Evolutionary conservation across 257 asterid genomes (phyloP).

Genomic region (Fraxinus quadrangulata): DNA sequence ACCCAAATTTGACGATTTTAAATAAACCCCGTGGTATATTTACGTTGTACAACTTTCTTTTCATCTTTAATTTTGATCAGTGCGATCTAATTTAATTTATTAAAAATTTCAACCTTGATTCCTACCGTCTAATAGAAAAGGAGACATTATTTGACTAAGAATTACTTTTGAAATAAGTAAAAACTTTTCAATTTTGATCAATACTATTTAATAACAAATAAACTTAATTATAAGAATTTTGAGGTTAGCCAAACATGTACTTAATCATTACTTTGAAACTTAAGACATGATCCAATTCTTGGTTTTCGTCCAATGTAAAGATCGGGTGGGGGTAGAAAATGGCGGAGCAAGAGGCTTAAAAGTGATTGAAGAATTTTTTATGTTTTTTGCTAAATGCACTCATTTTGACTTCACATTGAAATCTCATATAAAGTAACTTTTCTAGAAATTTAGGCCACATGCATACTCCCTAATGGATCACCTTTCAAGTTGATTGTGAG

Average conservation of each 20-base stretch:
- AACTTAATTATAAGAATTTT: not conserved
- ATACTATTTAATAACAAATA: not conserved
- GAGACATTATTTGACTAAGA: not conserved
- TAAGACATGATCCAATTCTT: not conserved
- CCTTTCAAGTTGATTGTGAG: slow-evolving; percentile 29
- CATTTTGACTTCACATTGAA: slow-evolving; percentile 30
- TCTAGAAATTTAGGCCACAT: slow-evolving; percentile 8
- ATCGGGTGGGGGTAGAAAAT: not conserved
- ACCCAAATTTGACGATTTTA: slow-evolving; percentile 27
- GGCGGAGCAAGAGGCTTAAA: slow-evolving; percentile 14
- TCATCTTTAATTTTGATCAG: no score
- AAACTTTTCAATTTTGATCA: not conserved
- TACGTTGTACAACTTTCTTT: no score
- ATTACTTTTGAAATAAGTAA: no score
- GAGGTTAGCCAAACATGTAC: not conserved
- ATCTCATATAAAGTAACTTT: slow-evolving; percentile 20
- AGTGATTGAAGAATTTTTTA: not conserved
- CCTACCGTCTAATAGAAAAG: no score
- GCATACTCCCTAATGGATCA: slow-evolving; percentile 22
- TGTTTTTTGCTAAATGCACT: slow-evolving; percentile 17
- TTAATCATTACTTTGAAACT: not conserved
- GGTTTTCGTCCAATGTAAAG: not conserved
- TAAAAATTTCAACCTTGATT: not conserved
- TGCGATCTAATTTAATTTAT: no score
- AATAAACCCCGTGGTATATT: not conserved